Base-by-base conservation (phyloP, 1,284 basidiomycete genomes). In the Puccinia hordei region DNA sequence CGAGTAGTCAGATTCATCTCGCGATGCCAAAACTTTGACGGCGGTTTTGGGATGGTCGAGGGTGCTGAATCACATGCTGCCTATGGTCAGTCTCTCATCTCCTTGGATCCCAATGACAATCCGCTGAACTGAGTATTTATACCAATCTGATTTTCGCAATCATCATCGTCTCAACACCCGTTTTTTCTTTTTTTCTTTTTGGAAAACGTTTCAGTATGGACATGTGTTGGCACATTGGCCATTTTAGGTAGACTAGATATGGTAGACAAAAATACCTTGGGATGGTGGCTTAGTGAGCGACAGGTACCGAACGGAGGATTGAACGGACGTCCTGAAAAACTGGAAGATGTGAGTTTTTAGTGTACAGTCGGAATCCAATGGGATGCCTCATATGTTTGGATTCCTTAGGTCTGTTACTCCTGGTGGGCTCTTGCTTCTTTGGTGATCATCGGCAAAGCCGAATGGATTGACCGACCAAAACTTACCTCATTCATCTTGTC, bases 341-440 rank as follows among this genome's bases (percentile, higher is more conserved):
- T 98, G n/a, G 94, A 96, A 87, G 95, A 98, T 85, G 76, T 78
- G 38, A 27, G 33, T n/a, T 69, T 35, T 13, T 73, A 15, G 24
- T 55, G 4, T 53, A 27, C 24, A 6, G 15, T 27, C 51, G 10
- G 55, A 38, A 41, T 41, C 61, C 24, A 46, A n/a, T 69, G 6
- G 41, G 22, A 17, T 22, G 24, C 49, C 41, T 27, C 13, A 44
- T 69, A 17, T 41, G 35, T 63, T 65, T 72, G 30, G 19, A n/a
- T 63, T 66, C 27, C 17, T 55, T 59, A 80, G 73, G 93, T 97
- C 2, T 99, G 97, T 87, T 99, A 99, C 87, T 94, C 92, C 83
- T 96, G 94, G 88, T 99, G 95, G 95, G 94, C 96, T 6, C 89
- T 99, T 2, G 95, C 95, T 0, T 88, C 93, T 0, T 86, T 99